Conservation (phyloP, 1,284 basidiomycete species). For the Xerocomus nothofagi region DNA sequence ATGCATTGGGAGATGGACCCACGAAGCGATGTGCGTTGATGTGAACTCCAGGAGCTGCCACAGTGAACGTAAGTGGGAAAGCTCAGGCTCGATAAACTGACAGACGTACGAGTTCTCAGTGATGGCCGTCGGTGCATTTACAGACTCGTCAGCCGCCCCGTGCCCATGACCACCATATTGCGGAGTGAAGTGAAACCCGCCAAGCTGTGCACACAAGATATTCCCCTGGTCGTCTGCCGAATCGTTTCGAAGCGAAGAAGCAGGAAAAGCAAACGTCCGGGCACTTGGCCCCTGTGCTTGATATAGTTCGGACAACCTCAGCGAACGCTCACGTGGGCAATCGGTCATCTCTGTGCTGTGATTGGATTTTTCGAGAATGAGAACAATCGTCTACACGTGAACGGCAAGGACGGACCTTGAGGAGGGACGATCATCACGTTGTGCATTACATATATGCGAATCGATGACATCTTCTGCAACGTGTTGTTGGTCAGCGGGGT, state of each 20-base stretch:
- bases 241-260: slow-evolving; percentile 13
- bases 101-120: slow-evolving; percentile 28
- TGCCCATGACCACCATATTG: slow-evolving; percentile 14
- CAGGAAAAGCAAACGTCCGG: slow-evolving; percentile 12
- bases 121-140: slow-evolving; percentile 29
- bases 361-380: slow-evolving; percentile 22
- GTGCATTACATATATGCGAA: slow-evolving; percentile 26
- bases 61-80: slow-evolving; percentile 25
- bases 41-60: slow-evolving; percentile 31
- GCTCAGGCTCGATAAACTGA: slow-evolving; percentile 9
- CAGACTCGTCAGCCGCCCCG: slow-evolving; percentile 21
- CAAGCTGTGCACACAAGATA: slow-evolving; percentile 24
- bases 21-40: slow-evolving; percentile 26
- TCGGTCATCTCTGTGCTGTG: slow-evolving; percentile 21
- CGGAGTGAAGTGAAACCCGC: slow-evolving; percentile 29
- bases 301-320: slow-evolving; percentile 22
- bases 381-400: slow-evolving; percentile 24
- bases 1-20: slow-evolving; percentile 22
- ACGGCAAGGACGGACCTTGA: slow-evolving; percentile 33
- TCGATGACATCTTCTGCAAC: slow-evolving; percentile 34
- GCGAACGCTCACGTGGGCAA: slow-evolving; percentile 25
- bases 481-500: slow-evolving; percentile 33
- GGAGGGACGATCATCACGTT: slow-evolving; percentile 38
- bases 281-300: slow-evolving; percentile 22
- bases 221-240: slow-evolving; percentile 28